phyloP scores from a whole-genome alignment of 1,284 basidiomycete genomes.

The Heliocybe sulcata region DNA sequence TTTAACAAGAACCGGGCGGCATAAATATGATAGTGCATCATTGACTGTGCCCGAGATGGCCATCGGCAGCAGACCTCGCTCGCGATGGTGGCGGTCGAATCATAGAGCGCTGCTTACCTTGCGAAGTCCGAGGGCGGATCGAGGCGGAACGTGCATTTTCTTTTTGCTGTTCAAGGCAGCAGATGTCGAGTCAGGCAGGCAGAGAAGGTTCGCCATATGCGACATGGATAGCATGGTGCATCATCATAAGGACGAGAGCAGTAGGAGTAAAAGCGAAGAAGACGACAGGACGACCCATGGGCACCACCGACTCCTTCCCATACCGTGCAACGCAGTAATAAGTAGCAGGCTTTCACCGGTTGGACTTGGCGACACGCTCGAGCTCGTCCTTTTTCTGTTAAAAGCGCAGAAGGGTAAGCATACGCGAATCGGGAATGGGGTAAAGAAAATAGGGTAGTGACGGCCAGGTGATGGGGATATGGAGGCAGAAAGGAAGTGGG shows the following conservation, averaged over 20 bases:
- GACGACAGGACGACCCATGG: constrained; percentile 3
- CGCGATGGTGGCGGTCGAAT: too few species aligned
- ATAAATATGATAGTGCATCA: too few species aligned
- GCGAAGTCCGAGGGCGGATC: too few species aligned
- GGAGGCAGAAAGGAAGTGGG: too few species aligned
- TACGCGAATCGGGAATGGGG: not conserved
- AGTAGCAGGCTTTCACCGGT: constrained; percentile 65
- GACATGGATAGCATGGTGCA: constrained; percentile 2
- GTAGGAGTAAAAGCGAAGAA: constrained; percentile 4
- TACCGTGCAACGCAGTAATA: not conserved
- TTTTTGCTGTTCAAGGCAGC: too few species aligned
- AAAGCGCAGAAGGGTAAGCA: constrained; percentile 3
- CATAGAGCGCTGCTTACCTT: too few species aligned
- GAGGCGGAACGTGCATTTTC: not conserved
- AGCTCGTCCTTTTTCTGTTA: constrained; percentile 88
- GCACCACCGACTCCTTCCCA: not conserved
- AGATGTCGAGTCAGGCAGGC: not conserved
- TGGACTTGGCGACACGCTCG: constrained; percentile 99
- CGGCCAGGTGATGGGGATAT: too few species aligned
- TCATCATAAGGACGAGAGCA: constrained; percentile 4
- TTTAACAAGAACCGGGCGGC: too few species aligned
- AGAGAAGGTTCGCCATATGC: not conserved
- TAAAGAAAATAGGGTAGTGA: not conserved
- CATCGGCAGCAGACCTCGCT: too few species aligned
- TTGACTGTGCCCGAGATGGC: too few species aligned